Base-by-base conservation (phyloP, 1,284 basidiomycete species). In the Cryptococcus sp. region DNA sequence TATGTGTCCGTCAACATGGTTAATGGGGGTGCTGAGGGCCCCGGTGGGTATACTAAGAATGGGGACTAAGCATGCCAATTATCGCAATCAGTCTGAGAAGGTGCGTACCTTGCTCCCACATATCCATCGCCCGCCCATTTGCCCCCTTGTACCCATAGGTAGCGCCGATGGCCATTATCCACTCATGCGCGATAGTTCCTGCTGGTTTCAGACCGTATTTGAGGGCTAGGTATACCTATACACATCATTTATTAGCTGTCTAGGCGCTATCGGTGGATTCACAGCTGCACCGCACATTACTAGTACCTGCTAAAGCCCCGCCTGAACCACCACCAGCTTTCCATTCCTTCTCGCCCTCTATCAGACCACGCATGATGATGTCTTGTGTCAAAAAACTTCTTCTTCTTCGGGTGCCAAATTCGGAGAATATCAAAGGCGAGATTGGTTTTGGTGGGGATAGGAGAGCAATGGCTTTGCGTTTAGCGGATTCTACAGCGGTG, bases 151-250 rank as follows among this genome's bases (percentile, higher is more conserved):
- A 96, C 1, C 92, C 91, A 63, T 83, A 84, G 58, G 90, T 70
- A 3, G 93, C 91, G 10, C 87, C 93, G 52, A 94, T 83, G 46
- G 88, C 93, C 93, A 97, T 97, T 72, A 91, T 92, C 91, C 92
- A 95, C 79, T 97, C 92, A 74, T 95, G 92, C 10, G 91, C 91
- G 51, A 95, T 92, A 1, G 92, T 94, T 1, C 92, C 92, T 34
- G 90, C 81, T 0, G 89, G 87, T 37, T 76, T 75, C 16, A 92
- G 59, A 23, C 81, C 81, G 68, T 92, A 86, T 72, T 87, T 88
- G 59, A 83, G 83, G 1, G 93, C 93, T 23, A 95, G 81, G 72
- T 91, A 85, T 16, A 89, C 85, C 90, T 93, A 67, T 11, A n/a
- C 13, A 16, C n/a, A 16, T 22, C 5, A 19, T 44, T 7, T 10